Conservation (phyloP, 2,329 filamentous ascomycete species). For the Sporothrix protearum region DNA sequence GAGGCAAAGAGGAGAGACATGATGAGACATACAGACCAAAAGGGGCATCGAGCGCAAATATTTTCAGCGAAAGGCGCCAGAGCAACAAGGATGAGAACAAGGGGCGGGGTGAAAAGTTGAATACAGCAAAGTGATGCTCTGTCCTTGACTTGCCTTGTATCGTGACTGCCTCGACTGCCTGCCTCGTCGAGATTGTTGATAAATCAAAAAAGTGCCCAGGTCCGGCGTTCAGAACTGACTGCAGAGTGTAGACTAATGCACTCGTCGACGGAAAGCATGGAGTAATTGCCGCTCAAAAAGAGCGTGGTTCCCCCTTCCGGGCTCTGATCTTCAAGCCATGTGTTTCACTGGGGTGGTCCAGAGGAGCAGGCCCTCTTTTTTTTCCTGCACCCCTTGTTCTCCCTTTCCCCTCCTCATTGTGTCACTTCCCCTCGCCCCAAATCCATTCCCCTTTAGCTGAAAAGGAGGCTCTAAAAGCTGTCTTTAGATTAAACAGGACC, state of each 20-base stretch:
- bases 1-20: background rate
- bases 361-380: background rate
- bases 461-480: background rate
- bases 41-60: background rate
- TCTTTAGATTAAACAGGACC: constrained; percentile 11
- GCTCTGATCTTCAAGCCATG: constrained; percentile 17
- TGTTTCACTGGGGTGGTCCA: constrained; percentile 13
- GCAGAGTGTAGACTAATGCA: background rate
- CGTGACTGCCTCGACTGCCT: background rate
- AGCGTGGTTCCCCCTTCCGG: background rate
- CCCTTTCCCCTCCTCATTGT: background rate
- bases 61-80: background rate
- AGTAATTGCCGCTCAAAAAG: constrained; percentile 6
- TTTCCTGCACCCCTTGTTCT: background rate
- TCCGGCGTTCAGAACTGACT: background rate
- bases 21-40: background rate
- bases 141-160: background rate
- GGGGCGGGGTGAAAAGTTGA: background rate
- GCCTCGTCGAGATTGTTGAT: background rate
- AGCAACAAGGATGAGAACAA: background rate
- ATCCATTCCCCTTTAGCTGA: background rate
- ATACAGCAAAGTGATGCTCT: background rate
- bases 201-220: background rate
- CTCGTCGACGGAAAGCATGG: background rate
- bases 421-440: background rate